A percentile compares a stretch with the other conserved stretches of the same genome.
These are phyloP conservation scores for Nakaseomyces sp. DNA, from an alignment of 1,139 yeast species.

Conservation along the genomic window DNA sequence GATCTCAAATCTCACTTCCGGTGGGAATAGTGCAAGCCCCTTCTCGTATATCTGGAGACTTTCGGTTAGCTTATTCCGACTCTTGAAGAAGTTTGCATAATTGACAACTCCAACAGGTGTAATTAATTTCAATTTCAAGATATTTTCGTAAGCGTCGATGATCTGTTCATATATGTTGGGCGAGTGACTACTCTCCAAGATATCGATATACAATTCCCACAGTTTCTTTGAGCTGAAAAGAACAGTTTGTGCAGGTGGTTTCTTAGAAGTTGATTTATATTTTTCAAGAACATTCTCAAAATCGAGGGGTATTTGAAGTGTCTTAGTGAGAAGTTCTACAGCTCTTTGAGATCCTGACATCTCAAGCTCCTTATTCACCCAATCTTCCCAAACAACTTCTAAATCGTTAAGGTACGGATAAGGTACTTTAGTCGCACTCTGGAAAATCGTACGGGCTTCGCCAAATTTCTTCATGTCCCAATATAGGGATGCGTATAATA, in stretches of 20 bases:
- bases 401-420: slow-evolving; percentile 55
- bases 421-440: slow-evolving; percentile 65
- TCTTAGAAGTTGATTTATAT: slow-evolving; percentile 20
- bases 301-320: slow-evolving; percentile 39
- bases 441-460: slow-evolving; percentile 56
- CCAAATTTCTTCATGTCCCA: slow-evolving; percentile 45
- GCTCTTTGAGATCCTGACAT: slow-evolving; percentile 48
- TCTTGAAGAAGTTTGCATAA: slow-evolving; percentile 56
- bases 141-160: slow-evolving; percentile 46
- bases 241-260: slow-evolving; percentile 47
- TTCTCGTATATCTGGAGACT: slow-evolving; percentile 59
- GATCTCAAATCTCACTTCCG: slow-evolving; percentile 57
- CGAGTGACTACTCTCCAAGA: slow-evolving; percentile 48
- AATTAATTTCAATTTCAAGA: slow-evolving; percentile 56
- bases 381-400: slow-evolving; percentile 56
- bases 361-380: slow-evolving; percentile 55
- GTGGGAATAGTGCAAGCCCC: slow-evolving; percentile 53
- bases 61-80: slow-evolving; percentile 38
- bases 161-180: slow-evolving; percentile 33
- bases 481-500: slow-evolving; percentile 57
- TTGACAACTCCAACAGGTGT: slow-evolving; percentile 61
- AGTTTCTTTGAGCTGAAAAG: slow-evolving; percentile 52
- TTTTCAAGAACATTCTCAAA: slow-evolving; percentile 20
- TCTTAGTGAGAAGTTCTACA: slow-evolving; percentile 42
- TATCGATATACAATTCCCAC: slow-evolving; percentile 70